phyloP scores from a whole-genome alignment of 768 basidiomycete genomes.

The Infundibulicybe gibba region DNA sequence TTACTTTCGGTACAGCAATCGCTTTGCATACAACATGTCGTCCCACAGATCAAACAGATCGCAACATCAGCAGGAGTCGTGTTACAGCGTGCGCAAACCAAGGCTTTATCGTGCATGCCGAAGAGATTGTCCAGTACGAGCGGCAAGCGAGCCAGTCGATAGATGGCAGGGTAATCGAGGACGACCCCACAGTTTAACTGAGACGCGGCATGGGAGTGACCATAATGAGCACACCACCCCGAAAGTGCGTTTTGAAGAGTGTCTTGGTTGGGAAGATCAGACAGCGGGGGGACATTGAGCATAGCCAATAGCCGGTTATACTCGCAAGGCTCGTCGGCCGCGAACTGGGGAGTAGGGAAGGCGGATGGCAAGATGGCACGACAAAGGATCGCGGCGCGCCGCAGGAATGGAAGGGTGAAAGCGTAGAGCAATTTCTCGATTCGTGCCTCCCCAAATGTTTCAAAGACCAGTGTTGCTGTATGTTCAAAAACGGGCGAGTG shows the following conservation, averaged over 20 bases:
- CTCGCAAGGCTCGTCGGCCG: slow-evolving; percentile 51
- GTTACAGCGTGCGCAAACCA: slow-evolving; percentile 74
- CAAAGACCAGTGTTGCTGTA: slow-evolving; percentile 75
- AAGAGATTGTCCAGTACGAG: slow-evolving; percentile 81
- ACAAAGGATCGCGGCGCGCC: slow-evolving; percentile 81
- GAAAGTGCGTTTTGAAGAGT: slow-evolving; percentile 86
- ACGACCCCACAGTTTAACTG: slow-evolving; percentile 77
- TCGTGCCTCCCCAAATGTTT: slow-evolving; percentile 76
- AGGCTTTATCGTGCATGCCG: slow-evolving; percentile 63
- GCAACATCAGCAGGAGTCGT: slow-evolving; percentile 84
- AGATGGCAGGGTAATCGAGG: slow-evolving; percentile 80
- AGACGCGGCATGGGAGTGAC: slow-evolving; percentile 72
- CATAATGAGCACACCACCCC: slow-evolving; percentile 89
- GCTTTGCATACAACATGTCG: slow-evolving; percentile 84
- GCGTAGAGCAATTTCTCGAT: slow-evolving; percentile 85
- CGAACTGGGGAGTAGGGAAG: slow-evolving; percentile 49
- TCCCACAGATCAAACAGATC: slow-evolving; percentile 88
- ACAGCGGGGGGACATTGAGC: slow-evolving; percentile 77
- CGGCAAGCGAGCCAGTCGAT: slow-evolving; percentile 82
- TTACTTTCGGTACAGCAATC: slow-evolving; percentile 82
- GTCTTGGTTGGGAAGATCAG: slow-evolving; percentile 78
- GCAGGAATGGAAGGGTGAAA: slow-evolving; percentile 90
- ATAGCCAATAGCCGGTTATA: slow-evolving; percentile 73
- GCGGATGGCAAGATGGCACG: slow-evolving; percentile 67
- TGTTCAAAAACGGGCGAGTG: slow-evolving; percentile 88